Evolutionary conservation across 352 stramenopile species (phyloP), one percentile per base, ranked within the genome.

Genomic region (Globisporangium iwayamae): DNA sequence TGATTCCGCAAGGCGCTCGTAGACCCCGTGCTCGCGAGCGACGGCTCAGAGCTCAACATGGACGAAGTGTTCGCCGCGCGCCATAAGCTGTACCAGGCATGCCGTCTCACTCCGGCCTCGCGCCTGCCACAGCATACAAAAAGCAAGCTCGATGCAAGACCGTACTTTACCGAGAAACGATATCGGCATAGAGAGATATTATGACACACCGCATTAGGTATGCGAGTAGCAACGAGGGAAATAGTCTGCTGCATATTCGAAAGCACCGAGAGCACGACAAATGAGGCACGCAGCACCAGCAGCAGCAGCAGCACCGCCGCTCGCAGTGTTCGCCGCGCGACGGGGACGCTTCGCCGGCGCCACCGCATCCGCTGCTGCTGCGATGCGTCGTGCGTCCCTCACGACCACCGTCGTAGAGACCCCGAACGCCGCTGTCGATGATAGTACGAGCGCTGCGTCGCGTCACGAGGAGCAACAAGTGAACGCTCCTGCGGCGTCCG

Each of bases 21-120:
- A 2, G 82, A 96, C 18, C 85, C 87, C 0, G 81, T 96, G 39
- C 82, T 94, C 56, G 83, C 82, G 3, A 91, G 66, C 52, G 87
- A 96, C 63, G 83, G 82, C 56, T 76, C 81, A 5, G 82, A 90
- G 61, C 73, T 96, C n/a, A 96, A 96, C 66, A 88, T 94, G 75
- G 82, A 93, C 45, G 87, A 96, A 67, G 83, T 94, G 28, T 38
- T 86, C 16, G 62, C 74, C 14, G 87, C 85, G 22, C 76, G 87
- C 50, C 61, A 83, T 46, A 69, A 55, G 14, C 39, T 43, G 39
- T 41, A 39, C 10, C 25, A 75, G 39, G 22, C 25, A 28, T 2
- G 25, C 25, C 25, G 25, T 28, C 25, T 28, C 25, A 2, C 25
- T 28, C 25, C 25, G 25, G 25, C 25, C 25, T 28, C 25, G 25